Conservation (phyloP, 2,329 filamentous ascomycete species). For the Chaetomium sp. region DNA sequence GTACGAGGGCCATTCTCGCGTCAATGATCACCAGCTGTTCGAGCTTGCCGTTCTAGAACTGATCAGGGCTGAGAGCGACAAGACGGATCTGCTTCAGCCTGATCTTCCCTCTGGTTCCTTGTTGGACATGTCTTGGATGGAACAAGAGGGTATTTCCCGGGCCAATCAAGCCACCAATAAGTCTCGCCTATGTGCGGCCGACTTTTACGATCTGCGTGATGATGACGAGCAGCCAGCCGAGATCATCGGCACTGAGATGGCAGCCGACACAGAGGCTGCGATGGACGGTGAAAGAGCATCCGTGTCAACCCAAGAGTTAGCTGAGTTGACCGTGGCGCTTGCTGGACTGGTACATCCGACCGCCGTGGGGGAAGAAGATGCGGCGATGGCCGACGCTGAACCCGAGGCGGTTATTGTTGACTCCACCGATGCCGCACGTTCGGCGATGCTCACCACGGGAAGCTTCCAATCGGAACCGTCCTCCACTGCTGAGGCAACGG, state of each 20-base stretch:
- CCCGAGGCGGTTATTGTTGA: background rate
- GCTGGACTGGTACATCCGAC: background rate
- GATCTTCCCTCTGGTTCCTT: background rate
- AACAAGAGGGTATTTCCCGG: constrained; percentile 10
- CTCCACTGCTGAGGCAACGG: background rate
- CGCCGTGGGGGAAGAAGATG: background rate
- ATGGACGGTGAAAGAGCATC: no score
- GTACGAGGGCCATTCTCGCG: background rate
- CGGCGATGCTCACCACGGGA: background rate
- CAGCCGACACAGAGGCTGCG: background rate
- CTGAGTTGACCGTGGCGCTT: background rate
- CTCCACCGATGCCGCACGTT: background rate
- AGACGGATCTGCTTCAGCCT: constrained; percentile 9
- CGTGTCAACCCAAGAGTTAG: background rate
- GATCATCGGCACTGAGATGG: background rate
- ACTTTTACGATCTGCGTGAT: constrained; percentile 11
- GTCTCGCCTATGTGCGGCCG: background rate
- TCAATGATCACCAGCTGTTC: background rate
- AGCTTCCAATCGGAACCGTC: background rate
- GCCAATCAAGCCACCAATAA: constrained; percentile 6
- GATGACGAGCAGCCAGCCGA: background rate
- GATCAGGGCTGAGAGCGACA: constrained; percentile 20
- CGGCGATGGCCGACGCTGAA: background rate
- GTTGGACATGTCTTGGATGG: constrained; percentile 18
- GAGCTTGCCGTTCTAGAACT: constrained; percentile 11